Percentiles rank a stretch among this genome's conserved stretches.
Evolutionary conservation across 208 protist genomes (phyloP).

Genomic region (Leishmania gerbilli): DNA sequence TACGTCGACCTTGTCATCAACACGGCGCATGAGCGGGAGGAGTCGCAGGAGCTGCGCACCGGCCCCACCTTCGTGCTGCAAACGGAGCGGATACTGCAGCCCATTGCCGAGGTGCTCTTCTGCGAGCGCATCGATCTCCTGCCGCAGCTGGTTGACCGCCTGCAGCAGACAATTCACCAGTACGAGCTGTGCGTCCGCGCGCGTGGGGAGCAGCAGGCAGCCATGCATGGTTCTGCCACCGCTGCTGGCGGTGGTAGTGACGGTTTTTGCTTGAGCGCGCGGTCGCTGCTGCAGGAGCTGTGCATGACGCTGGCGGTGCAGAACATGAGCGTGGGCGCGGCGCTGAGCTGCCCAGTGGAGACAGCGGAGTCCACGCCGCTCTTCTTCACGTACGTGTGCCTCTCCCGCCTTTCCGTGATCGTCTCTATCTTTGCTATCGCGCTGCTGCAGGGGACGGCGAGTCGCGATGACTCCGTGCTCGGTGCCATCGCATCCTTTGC

Average conservation of each 20-base stretch:
- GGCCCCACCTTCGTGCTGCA: constrained; percentile 70
- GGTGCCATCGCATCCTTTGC: constrained; percentile 65
- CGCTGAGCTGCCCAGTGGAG: neutral
- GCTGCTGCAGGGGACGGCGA: constrained; percentile 49
- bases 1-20: constrained; percentile 77
- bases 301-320: constrained; percentile 53
- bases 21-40: constrained; percentile 70
- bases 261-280: constrained; percentile 8
- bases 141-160: constrained; percentile 43
- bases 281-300: constrained; percentile 30
- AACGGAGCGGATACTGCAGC: constrained; percentile 74
- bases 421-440: constrained; percentile 82
- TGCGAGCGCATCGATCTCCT: constrained; percentile 67
- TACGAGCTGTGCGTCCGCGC: constrained; percentile 65
- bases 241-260: neutral
- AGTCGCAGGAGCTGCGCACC: constrained; percentile 72
- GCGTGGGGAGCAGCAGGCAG: constrained; percentile 34
- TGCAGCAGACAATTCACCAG: constrained; percentile 55
- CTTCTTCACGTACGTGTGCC: constrained; percentile 75
- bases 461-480: constrained; percentile 52
- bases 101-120: constrained; percentile 82
- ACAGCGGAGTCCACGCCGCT: constrained; percentile 26
- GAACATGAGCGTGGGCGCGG: constrained; percentile 32
- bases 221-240: neutral
- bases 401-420: constrained; percentile 85